Percentiles rank a stretch among this genome's conserved stretches.
phyloP scores from a whole-genome alignment of 1,284 basidiomycete genomes.

The Ceratobasidium sp. region DNA sequence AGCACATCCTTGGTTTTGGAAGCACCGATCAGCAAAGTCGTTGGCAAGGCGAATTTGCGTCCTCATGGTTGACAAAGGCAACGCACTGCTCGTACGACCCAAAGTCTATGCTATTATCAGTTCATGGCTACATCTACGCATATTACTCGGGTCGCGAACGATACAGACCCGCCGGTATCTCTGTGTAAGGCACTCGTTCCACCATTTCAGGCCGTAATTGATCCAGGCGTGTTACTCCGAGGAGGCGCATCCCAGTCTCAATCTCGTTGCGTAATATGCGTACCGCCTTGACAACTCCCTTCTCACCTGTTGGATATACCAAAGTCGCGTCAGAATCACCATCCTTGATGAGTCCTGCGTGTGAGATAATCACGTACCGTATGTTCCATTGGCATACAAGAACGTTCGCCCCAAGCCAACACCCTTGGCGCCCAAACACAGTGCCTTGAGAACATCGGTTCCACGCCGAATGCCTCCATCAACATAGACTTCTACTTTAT shows the following conservation, averaged over 20 bases:
- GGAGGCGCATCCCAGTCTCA: constrained; percentile 56
- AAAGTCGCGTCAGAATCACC: constrained; percentile 19
- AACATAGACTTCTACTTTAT: constrained; percentile 58
- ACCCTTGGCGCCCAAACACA: constrained; percentile 61
- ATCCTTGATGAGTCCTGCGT: not conserved
- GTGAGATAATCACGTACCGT: constrained; percentile 44
- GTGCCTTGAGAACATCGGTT: constrained; percentile 61
- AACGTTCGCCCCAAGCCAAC: constrained; percentile 61
- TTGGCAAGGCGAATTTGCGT: constrained; percentile 12
- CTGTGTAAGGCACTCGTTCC: constrained; percentile 25
- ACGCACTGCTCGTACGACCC: not conserved
- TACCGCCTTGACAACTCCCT: constrained; percentile 55
- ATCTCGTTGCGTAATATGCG: constrained; percentile 56
- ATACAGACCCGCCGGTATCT: constrained; percentile 30
- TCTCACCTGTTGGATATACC: constrained; percentile 48
- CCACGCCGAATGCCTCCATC: constrained; percentile 61
- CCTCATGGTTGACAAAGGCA: constrained; percentile 17
- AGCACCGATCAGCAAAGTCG: not conserved
- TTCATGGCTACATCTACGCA: constrained; percentile 2
- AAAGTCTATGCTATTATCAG: not conserved
- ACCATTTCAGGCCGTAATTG: constrained; percentile 59
- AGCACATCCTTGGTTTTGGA: not conserved
- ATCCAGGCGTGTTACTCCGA: constrained; percentile 53
- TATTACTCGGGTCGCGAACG: constrained; percentile 20
- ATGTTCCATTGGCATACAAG: constrained; percentile 58